Conservation (phyloP, 2,329 filamentous ascomycete genomes). For the Paecilomyces sp. region DNA sequence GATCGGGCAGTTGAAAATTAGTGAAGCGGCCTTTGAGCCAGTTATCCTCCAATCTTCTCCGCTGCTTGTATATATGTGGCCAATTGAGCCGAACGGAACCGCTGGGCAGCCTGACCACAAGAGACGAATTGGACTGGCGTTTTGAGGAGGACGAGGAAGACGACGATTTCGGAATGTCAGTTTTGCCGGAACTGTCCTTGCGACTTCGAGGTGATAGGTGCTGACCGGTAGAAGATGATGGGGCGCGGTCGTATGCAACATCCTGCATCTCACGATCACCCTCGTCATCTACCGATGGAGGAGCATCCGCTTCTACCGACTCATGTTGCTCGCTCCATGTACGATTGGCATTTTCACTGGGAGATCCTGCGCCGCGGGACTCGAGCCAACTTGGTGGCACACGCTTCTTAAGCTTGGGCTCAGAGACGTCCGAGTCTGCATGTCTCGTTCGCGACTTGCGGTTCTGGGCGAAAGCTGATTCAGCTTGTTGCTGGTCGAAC, state of each 20-base stretch:
- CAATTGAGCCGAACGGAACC: slow-evolving; percentile 64
- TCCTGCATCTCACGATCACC: slow-evolving; percentile 40
- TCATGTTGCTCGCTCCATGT: slow-evolving; percentile 43
- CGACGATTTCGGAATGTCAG: neutral
- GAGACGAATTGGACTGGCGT: slow-evolving; percentile 13
- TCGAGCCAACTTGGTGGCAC: slow-evolving; percentile 39
- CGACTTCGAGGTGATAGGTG: slow-evolving; percentile 7
- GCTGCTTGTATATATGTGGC: slow-evolving; percentile 87
- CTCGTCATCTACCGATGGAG: slow-evolving; percentile 21
- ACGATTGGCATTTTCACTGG: slow-evolving; percentile 9
- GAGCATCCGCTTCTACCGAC: slow-evolving; percentile 37
- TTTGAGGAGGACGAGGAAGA: neutral
- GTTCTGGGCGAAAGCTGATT: slow-evolving; percentile 25
- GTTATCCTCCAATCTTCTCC: slow-evolving; percentile 76
- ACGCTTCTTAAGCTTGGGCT: slow-evolving; percentile 48
- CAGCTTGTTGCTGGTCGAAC: slow-evolving; percentile 53
- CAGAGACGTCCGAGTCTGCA: slow-evolving; percentile 41
- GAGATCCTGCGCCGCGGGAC: slow-evolving; percentile 21
- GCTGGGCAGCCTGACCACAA: slow-evolving; percentile 24
- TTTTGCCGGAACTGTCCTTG: slow-evolving; percentile 8
- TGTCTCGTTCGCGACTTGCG: slow-evolving; percentile 42
- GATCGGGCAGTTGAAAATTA: slow-evolving; percentile 88
- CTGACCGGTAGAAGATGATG: slow-evolving; percentile 14
- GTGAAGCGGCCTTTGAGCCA: slow-evolving; percentile 77
- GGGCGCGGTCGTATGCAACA: slow-evolving; percentile 14